Base-by-base conservation (phyloP, 352 stramenopile genomes). In the Thalassiosira hispida region DNA sequence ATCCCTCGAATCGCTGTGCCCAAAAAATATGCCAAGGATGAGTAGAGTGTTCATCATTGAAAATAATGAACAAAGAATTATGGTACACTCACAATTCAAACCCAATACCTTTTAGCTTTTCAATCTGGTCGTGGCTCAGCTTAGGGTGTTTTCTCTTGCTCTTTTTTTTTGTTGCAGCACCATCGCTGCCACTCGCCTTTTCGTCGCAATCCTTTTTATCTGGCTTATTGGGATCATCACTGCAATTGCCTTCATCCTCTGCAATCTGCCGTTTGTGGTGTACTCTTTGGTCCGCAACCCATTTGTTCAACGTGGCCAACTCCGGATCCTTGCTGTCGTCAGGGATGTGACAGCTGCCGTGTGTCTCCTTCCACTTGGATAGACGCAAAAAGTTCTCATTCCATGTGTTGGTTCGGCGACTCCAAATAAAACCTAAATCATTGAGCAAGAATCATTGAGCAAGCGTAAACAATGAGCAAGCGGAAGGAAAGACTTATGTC, bases 281-380 rank as follows among this genome's bases (percentile, higher is more conserved):
- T 22, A 74, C 47, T 52, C 76, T 52, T 61, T 84, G 76, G 47
- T 79, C 61, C 14, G 69, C 52, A 35, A 84, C 71, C 76, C 76
- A 84, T 66, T 78, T 76, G 27, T 65, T 38, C 27, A 84, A 53
- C 20, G 33, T 22, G 27, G 59, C 40, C 27, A 84, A 53, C 20
- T 23, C n/a, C 9, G 56, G 73, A 56, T 78, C 68, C 46, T 76
- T 63, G 46, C 25, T 72, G 3, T 66, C 38, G 29, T 73, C 62
- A 29, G 78, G 61, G 27, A 82, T 64, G 11, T 79, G 59, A 44
- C 72, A 83, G 33, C 60, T 59, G 0, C 77, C 77, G 60, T 85
- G 51, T 20, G 73, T 52, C 22, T 68, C 65, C 53, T 68, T 80
- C 40, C 51, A 81, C 22, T 67, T 46, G 35, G n/a, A 35, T 9